Evolutionary conservation across 1,284 basidiomycete genomes (phyloP).

Genomic region (Ustilago esculenta): DNA sequence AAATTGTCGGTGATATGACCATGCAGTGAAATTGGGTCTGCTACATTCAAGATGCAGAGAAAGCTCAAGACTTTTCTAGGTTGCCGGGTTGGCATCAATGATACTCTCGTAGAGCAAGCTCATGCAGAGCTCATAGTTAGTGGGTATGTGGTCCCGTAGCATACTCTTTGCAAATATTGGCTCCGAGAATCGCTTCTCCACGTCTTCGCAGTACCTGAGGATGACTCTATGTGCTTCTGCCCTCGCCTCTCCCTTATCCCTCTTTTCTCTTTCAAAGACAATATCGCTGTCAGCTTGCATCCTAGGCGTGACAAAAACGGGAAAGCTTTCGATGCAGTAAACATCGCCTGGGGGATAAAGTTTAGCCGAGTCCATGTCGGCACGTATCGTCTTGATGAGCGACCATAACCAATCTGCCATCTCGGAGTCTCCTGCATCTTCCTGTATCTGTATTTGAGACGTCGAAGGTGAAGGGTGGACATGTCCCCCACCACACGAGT

Average conservation of each 20-base stretch:
- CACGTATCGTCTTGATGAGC: slow-evolving; percentile 62
- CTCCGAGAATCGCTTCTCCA: slow-evolving; percentile 70
- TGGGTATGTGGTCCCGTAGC: slow-evolving; percentile 59
- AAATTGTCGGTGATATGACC: too few species aligned
- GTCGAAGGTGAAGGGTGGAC: slow-evolving; percentile 8
- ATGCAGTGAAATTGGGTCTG: too few species aligned
- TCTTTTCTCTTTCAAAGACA: slow-evolving; percentile 6
- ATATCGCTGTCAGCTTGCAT: slow-evolving; percentile 39
- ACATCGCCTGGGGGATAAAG: slow-evolving; percentile 60
- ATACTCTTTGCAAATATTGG: slow-evolving; percentile 67
- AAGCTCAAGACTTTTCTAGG: too few species aligned
- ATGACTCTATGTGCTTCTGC: slow-evolving; percentile 69
- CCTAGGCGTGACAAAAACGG: slow-evolving; percentile 54
- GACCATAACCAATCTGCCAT: slow-evolving; percentile 59
- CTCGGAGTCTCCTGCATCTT: slow-evolving; percentile 30
- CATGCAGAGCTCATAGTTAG: slow-evolving; percentile 59
- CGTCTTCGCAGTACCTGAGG: slow-evolving; percentile 69
- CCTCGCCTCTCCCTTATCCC: slow-evolving; percentile 5
- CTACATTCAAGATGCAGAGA: too few species aligned
- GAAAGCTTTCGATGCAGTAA: slow-evolving; percentile 57
- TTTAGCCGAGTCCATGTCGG: slow-evolving; percentile 53
- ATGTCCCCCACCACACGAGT: slow-evolving; percentile 36
- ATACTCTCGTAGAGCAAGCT: slow-evolving; percentile 51
- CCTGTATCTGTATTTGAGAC: not conserved
- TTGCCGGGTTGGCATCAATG: slow-evolving; percentile 6